Evolutionary conservation across 1,284 basidiomycete species (phyloP).

Genomic region (Vanrija sp.): DNA sequence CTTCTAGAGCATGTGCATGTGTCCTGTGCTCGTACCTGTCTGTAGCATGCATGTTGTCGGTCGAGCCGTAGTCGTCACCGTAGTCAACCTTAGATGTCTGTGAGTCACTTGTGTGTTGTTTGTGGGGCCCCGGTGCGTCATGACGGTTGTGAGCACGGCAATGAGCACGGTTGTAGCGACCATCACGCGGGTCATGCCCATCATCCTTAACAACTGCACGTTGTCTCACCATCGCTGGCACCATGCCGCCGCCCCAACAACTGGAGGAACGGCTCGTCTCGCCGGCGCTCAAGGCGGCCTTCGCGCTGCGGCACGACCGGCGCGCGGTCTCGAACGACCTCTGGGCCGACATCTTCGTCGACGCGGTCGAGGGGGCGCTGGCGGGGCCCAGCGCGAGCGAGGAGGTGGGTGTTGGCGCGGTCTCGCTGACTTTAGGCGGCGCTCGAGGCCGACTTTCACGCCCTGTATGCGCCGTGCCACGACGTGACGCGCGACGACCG

Average conservation of each 20-base stretch:
- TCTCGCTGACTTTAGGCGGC: background rate
- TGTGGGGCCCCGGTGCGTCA: background rate
- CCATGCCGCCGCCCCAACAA: background rate
- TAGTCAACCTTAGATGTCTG: background rate
- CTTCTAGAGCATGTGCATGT: slow-evolving; percentile 22
- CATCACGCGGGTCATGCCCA: too few species aligned
- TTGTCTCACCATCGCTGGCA: background rate
- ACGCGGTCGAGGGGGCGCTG: background rate
- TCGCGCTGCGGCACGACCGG: background rate
- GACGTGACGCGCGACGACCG: background rate
- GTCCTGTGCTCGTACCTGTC: background rate
- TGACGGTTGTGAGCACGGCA: background rate
- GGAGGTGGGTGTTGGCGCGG: background rate
- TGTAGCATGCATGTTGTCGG: background rate
- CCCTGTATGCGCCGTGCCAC: background rate
- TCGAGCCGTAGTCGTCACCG: too few species aligned
- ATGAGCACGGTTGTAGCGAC: background rate
- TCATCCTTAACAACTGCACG: too few species aligned
- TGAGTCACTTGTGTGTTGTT: background rate
- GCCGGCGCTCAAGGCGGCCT: background rate
- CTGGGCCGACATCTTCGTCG: background rate
- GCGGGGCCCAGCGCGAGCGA: background rate
- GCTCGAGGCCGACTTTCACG: background rate
- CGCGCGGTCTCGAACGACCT: background rate
- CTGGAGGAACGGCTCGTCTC: background rate